phyloP scores from a whole-genome alignment of 1,139 yeast species.

The Kodamaea fungicola region DNA sequence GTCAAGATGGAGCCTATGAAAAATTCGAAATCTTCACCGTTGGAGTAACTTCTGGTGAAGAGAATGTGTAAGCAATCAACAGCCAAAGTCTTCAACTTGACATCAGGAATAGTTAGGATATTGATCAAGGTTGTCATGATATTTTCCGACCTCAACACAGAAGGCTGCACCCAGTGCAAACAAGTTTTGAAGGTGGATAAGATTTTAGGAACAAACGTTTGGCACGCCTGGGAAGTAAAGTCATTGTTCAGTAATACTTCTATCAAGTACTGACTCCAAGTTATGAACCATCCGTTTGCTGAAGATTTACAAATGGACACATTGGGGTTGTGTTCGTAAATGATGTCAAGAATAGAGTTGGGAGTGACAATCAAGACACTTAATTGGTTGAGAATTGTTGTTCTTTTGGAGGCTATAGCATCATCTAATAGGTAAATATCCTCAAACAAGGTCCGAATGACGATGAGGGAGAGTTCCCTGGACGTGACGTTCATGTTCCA shows the following conservation, averaged over 20 bases:
- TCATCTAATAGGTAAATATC: conserved; percentile 93
- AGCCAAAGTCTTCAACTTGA: conserved; percentile 75
- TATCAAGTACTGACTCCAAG: conserved; percentile 67
- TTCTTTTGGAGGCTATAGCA: conserved; percentile 79
- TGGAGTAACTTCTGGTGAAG: conserved; percentile 75
- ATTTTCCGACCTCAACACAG: conserved; percentile 64
- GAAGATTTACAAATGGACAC: conserved; percentile 62
- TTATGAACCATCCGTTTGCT: conserved; percentile 79
- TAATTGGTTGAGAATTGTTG: conserved; percentile 72
- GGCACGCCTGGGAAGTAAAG: conserved; percentile 32
- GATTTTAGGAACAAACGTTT: conserved; percentile 58
- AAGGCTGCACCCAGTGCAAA: conserved; percentile 85
- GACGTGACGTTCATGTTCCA: conserved; percentile 67
- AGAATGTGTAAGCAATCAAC: conserved; percentile 88
- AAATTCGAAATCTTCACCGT: conserved; percentile 69
- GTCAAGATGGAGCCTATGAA: conserved; percentile 79
- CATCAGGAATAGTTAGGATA: conserved; percentile 57
- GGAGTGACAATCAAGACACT: conserved; percentile 84
- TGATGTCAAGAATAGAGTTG: conserved; percentile 54
- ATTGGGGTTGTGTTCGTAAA: conserved; percentile 71
- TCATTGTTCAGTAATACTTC: conserved; percentile 44
- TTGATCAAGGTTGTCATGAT: conserved; percentile 61
- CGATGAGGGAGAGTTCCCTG: conserved; percentile 73
- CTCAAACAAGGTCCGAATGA: conserved; percentile 84
- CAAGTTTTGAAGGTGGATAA: conserved; percentile 86